Base-by-base conservation (phyloP, 2,329 filamentous ascomycete species). In the Pseudopithomyces chartarum region DNA sequence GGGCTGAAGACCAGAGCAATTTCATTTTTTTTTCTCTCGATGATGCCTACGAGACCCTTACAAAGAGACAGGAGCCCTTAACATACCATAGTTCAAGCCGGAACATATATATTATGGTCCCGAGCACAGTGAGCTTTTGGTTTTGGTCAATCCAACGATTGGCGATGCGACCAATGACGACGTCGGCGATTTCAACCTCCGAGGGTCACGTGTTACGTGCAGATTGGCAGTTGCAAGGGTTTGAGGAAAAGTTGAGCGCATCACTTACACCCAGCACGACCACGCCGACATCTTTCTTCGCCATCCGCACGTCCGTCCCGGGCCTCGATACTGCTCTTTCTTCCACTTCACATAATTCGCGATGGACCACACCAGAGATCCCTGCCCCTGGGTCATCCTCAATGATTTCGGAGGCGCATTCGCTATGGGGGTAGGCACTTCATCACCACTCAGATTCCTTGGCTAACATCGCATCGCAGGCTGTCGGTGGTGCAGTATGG, bases 351-450 rank as follows among this genome's bases (percentile, higher is more conserved):
- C 19, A 45, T 32, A 15, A 34, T 43, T 56, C 58, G 73, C 40
- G 54, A 95, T 97, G 90, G 94, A 99, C 87, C 95, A 98, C 84
- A 90, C 91, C 63, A 87, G 95, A 81, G 95, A 98, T 80, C 95
- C 95, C 61, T 98, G 95, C 80, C 95, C 95, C 55, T 98, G 90
- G 89, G 93, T 98, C 73, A 90, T 95, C 64, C 85, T 98, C 66
- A 97, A 93, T 80, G 95, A 99, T 81, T 98, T 98, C 76, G 95
- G 95, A 62, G 95, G 95, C 80, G 95, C 94, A 56, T 97, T 98
- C 73, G 89, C 86, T 75, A 98, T 97, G 94, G 94, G 94, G 69
- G 92, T 95, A 90, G 64, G 90, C 82, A 23, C 61, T 53, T 44
- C 13, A 17, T 40, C 38, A 39, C 39, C 33, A 17, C 36, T 34